Percentiles rank a stretch among this genome's conserved stretches.
Evolutionary conservation across 495 filamentous ascomycete genomes (phyloP).

Genomic region (Aspergillus diversus): DNA sequence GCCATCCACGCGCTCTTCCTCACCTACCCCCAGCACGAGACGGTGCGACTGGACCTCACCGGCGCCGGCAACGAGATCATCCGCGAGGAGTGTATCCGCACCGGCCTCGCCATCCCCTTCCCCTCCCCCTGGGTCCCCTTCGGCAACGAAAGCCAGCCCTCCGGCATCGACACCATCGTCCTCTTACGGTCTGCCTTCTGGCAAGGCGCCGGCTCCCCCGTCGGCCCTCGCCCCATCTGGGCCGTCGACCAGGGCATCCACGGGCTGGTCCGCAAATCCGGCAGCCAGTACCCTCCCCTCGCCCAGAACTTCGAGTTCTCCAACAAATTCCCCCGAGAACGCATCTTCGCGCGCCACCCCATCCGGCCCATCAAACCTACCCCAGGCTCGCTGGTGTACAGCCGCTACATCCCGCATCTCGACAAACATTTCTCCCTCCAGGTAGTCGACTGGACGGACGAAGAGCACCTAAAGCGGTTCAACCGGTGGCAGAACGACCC

Average conservation of each 20-base stretch:
- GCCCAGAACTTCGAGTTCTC: slow-evolving; percentile 61
- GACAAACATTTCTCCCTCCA: slow-evolving; percentile 68
- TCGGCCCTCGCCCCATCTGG: slow-evolving; percentile 66
- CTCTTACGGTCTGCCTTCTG: slow-evolving; percentile 59
- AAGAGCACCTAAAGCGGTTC: slow-evolving; percentile 61
- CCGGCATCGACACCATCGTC: slow-evolving; percentile 32
- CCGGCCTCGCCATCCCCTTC: slow-evolving; percentile 55
- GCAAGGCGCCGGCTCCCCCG: slow-evolving; percentile 69
- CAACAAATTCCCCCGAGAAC: slow-evolving; percentile 50
- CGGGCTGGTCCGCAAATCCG: slow-evolving; percentile 35
- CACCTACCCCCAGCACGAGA: slow-evolving; percentile 55
- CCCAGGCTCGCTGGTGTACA: slow-evolving; percentile 65
- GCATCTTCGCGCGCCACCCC: slow-evolving; percentile 59
- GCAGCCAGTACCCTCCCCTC: slow-evolving; percentile 53
- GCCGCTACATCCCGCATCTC: slow-evolving; percentile 68
- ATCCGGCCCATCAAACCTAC: slow-evolving; percentile 61
- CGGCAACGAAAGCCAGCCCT: slow-evolving; percentile 27
- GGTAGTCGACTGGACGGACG: slow-evolving; percentile 58
- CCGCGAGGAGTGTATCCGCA: slow-evolving; percentile 52
- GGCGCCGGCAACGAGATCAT: slow-evolving; percentile 46
- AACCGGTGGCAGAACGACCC: slow-evolving; percentile 69
- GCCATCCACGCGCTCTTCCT: slow-evolving; percentile 62
- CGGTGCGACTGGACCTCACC: slow-evolving; percentile 52
- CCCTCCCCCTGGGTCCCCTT: slow-evolving; percentile 38
- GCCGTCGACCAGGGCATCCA: slow-evolving; percentile 42